phyloP scores from a whole-genome alignment of 768 basidiomycete species.

The Amylocystis lapponica region DNA sequence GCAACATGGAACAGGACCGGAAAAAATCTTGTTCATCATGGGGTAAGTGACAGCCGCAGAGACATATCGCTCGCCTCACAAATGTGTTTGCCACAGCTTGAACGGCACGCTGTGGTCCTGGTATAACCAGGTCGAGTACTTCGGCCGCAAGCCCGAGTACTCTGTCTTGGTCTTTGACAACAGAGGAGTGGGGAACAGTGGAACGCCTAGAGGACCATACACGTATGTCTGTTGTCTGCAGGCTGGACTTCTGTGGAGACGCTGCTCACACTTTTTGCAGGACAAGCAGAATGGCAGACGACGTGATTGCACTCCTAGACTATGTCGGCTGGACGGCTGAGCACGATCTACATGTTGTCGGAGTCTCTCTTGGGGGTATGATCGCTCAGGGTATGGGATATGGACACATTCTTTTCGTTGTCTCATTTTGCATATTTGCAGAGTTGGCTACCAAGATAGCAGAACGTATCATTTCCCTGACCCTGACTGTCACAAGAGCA shows the following conservation, averaged over 20 bases:
- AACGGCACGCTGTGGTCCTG: slow-evolving; percentile 62
- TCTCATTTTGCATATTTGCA: slow-evolving; percentile 21
- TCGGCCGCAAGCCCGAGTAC: slow-evolving; percentile 48
- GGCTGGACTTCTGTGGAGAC: neutral
- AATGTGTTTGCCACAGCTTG: slow-evolving; percentile 45
- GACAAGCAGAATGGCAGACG: slow-evolving; percentile 74
- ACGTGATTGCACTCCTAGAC: slow-evolving; percentile 60
- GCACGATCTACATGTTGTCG: slow-evolving; percentile 63
- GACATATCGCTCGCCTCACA: neutral
- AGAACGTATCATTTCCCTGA: slow-evolving; percentile 59
- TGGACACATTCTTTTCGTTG: neutral
- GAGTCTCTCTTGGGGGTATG: slow-evolving; percentile 79
- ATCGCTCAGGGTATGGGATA: slow-evolving; percentile 58
- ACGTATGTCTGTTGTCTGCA: slow-evolving; percentile 44
- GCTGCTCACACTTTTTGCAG: slow-evolving; percentile 27
- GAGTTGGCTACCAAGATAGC: slow-evolving; percentile 67
- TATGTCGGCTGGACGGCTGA: slow-evolving; percentile 64
- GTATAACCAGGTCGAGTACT: slow-evolving; percentile 59
- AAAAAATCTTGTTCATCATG: slow-evolving; percentile 74
- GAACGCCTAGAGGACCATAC: slow-evolving; percentile 68
- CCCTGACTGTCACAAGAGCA: slow-evolving; percentile 64
- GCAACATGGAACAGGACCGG: slow-evolving; percentile 61
- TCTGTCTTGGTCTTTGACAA: slow-evolving; percentile 77
- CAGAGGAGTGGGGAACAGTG: slow-evolving; percentile 75
- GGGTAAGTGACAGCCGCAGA: slow-evolving; percentile 35